Evolutionary conservation across 2,329 filamentous ascomycete species (phyloP), one percentile per base, ranked within the genome.

Genomic region (Aspergillus sp.): DNA sequence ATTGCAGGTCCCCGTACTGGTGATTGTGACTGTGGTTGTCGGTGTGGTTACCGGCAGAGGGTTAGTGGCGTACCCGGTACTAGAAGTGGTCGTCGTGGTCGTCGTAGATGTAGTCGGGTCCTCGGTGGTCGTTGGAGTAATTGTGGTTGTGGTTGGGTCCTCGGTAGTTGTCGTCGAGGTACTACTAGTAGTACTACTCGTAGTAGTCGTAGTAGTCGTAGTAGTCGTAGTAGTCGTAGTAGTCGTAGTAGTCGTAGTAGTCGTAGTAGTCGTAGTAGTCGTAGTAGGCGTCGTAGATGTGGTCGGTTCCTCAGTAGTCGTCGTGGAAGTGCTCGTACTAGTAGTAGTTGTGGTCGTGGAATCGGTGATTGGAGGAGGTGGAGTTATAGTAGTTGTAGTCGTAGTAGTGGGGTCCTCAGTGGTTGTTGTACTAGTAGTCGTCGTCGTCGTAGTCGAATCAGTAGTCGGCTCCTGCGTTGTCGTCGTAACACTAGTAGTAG

Each of bases 341-440:
- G 3, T 19, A 19, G 19, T 55, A 15, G 60, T 64, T 6, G 66
- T 72, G 4, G 67, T 66, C 22, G 41, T n/a, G 6, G 23, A 45
- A 11, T 30, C 38, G 7, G 53, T 46, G 13, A 25, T 17, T 6
- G 41, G n/a, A 9, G 53, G 38, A 19, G 23, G 7, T 23, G 51
- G 7, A 22, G 45, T 19, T 19, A 2, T 19, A 19, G 19, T 19
- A 19, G 19, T 19, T 2, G 19, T 19, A 19, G 19, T 19, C 19
- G 19, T 19, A 19, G 19, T 19, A 19, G 19, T 19, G 19, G 19
- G 25, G 25, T 28, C 25, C 25, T 28, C 25, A 4, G 25, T 28
- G 6, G 25, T 28, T 7, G 25, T 19, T 19, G 19, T 19, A 19
- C 19, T 19, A 19, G 19, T 28, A 7, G 4, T 28, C 25, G 25